Percentiles rank a stretch among this genome's conserved stretches.
phyloP scores from a whole-genome alignment of 257 asterid species.

The Datura wrightii region DNA sequence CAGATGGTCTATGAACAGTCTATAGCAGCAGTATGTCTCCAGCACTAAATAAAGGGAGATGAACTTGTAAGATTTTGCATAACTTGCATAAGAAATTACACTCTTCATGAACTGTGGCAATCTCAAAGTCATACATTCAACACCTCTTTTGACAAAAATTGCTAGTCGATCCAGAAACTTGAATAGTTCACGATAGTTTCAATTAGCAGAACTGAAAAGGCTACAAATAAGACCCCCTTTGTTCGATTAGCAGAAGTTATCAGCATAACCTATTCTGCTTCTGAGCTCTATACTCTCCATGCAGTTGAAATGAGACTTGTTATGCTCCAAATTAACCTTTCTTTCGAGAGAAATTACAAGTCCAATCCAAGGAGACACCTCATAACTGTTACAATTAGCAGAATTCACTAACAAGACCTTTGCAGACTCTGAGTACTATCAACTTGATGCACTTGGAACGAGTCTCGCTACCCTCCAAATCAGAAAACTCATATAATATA shows the following conservation, averaged over 20 bases:
- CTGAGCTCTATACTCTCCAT: neutral
- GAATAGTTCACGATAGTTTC: neutral
- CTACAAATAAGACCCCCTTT: neutral
- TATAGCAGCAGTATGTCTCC: neutral
- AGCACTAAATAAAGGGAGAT: neutral
- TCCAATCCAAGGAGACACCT: slow-evolving; percentile 16
- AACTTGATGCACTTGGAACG: neutral
- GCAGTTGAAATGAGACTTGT: neutral
- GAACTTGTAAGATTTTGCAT: slow-evolving; percentile 8
- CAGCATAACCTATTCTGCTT: neutral
- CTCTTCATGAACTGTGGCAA: neutral
- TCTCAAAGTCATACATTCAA: neutral
- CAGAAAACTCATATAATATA: neutral
- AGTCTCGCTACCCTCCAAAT: slow-evolving; percentile 11
- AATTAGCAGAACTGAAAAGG: slow-evolving; percentile 6
- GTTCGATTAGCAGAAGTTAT: neutral
- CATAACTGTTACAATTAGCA: neutral
- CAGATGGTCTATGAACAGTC: slow-evolving; percentile 16
- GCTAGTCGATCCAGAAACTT: neutral
- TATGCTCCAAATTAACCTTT: slow-evolving; percentile 14
- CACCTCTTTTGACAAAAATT: neutral
- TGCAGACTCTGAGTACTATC: neutral
- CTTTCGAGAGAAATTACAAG: slow-evolving; percentile 1
- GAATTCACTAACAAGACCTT: slow-evolving; percentile 1
- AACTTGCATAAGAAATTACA: neutral